phyloP scores from a whole-genome alignment of 2,329 filamentous ascomycete species.

The Trichoderma endophyticum region DNA sequence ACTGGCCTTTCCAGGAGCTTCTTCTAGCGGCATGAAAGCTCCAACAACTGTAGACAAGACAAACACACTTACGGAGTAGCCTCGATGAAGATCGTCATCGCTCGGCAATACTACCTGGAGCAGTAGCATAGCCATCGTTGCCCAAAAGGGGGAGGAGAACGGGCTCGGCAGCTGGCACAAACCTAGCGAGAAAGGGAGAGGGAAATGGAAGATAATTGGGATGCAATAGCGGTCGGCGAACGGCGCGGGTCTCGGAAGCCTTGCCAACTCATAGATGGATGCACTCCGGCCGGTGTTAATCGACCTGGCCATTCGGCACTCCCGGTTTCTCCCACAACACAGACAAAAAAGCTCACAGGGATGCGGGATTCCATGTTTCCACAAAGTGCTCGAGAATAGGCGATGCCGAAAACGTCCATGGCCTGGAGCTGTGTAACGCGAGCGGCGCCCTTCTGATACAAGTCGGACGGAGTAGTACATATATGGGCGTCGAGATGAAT shows the following conservation, averaged over 20 bases:
- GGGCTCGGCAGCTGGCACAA: background rate
- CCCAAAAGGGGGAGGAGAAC: background rate
- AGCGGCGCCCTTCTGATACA: background rate
- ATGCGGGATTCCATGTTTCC: background rate
- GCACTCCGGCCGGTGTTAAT: background rate
- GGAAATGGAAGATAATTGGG: background rate
- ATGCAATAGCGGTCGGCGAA: conserved; percentile 6
- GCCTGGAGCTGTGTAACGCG: conserved; percentile 4
- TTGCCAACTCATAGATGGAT: conserved; percentile 11
- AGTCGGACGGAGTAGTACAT: background rate
- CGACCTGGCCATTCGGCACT: conserved; percentile 5
- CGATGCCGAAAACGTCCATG: conserved; percentile 6
- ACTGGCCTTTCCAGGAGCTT: background rate
- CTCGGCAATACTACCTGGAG: background rate
- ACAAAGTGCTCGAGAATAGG: background rate
- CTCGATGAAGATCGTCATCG: background rate
- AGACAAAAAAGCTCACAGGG: background rate
- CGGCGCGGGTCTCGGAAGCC: background rate
- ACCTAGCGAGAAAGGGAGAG: background rate
- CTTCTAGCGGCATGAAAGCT: background rate
- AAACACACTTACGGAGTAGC: background rate
- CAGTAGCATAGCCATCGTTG: background rate
- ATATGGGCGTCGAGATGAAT: background rate
- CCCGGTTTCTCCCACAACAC: conserved; percentile 1
- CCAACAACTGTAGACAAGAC: background rate